Evolutionary conservation across 139 green algal species (phyloP).

Genomic region (Chlamydomonas urium): DNA sequence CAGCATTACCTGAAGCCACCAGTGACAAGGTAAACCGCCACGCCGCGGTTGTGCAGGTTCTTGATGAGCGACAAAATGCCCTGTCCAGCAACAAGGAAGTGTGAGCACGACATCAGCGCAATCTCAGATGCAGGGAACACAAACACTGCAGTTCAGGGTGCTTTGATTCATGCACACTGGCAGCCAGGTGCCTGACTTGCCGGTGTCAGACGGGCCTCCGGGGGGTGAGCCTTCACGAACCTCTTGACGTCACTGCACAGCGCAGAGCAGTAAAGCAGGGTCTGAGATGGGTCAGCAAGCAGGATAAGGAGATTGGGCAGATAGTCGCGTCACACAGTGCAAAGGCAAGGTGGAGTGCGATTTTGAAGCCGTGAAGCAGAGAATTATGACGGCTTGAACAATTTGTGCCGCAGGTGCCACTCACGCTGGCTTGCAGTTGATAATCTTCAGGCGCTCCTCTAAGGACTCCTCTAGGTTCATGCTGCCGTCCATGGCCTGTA

Average conservation of each 20-base stretch:
- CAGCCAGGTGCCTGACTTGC: slow-evolving; percentile 7
- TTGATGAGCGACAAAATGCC: slow-evolving; percentile 58
- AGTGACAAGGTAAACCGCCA: slow-evolving; percentile 71
- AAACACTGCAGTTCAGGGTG: too few relatives aligned
- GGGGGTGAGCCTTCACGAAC: slow-evolving; percentile 51
- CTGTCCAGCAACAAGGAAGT: slow-evolving; percentile 14
- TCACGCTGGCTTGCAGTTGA: slow-evolving; percentile 45
- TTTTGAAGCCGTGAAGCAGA: too few relatives aligned
- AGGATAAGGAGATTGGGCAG: too few relatives aligned
- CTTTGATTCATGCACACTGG: neutral
- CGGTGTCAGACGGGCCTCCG: slow-evolving; percentile 42
- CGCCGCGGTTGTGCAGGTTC: slow-evolving; percentile 52
- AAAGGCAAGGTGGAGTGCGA: too few relatives aligned
- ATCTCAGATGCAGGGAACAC: too few relatives aligned
- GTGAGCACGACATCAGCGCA: neutral
- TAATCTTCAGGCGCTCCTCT: slow-evolving; percentile 53
- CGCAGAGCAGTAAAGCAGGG: too few relatives aligned
- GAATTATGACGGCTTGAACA: too few relatives aligned
- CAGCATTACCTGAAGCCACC: slow-evolving; percentile 61
- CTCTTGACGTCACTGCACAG: slow-evolving; percentile 38
- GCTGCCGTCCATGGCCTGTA: slow-evolving; percentile 66
- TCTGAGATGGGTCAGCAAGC: too few relatives aligned
- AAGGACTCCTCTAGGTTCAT: slow-evolving; percentile 54
- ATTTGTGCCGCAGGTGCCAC: neutral
- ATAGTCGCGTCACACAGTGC: too few relatives aligned